Percentiles rank a stretch among this genome's conserved stretches.
Evolutionary conservation across 1,139 yeast species (phyloP).

Genomic region (Entelexis paramagnoliae): DNA sequence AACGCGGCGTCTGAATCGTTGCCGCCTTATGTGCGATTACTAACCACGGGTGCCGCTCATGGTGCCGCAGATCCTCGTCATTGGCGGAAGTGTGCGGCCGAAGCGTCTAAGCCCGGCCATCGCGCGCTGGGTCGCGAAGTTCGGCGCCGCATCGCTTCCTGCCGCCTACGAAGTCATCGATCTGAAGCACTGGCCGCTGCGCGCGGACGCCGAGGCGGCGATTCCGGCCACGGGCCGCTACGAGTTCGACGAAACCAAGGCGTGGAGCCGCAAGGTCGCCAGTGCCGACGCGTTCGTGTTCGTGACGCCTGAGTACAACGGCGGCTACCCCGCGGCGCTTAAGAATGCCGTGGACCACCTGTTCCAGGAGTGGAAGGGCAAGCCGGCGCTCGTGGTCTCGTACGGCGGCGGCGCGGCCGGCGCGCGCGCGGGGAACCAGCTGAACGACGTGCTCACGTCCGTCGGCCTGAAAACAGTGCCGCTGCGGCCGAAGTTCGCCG

Average conservation of each 20-base stretch:
- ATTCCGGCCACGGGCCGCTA: slow-evolving; percentile 23
- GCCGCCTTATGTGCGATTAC: too few species aligned
- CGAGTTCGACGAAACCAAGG: slow-evolving; percentile 21
- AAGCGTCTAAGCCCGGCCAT: slow-evolving; percentile 11
- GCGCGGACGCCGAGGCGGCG: slow-evolving; percentile 24
- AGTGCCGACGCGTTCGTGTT: slow-evolving; percentile 27
- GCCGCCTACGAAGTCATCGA: slow-evolving; percentile 19
- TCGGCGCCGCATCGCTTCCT: background rate
- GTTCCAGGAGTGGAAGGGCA: slow-evolving; percentile 29
- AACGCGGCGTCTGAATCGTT: too few species aligned
- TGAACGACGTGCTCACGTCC: slow-evolving; percentile 1
- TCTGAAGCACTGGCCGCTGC: slow-evolving; percentile 23
- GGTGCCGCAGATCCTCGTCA: slow-evolving; percentile 1
- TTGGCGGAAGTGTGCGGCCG: slow-evolving; percentile 14
- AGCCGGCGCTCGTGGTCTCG: slow-evolving; percentile 29
- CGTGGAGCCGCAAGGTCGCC: slow-evolving; percentile 24
- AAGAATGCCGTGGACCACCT: slow-evolving; percentile 32
- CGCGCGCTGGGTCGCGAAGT: slow-evolving; percentile 10
- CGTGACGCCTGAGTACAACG: slow-evolving; percentile 33
- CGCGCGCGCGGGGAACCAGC: slow-evolving; percentile 32
- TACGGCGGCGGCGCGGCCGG: slow-evolving; percentile 31
- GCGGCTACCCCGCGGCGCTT: slow-evolving; percentile 31
- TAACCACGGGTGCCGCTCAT: too few species aligned
- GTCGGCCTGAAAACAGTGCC: background rate
- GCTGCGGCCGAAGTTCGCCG: background rate